Evolutionary conservation across 345 rosid genomes (phyloP), one percentile per base, ranked within the genome.

Genomic region (Lepidium aucheri): DNA sequence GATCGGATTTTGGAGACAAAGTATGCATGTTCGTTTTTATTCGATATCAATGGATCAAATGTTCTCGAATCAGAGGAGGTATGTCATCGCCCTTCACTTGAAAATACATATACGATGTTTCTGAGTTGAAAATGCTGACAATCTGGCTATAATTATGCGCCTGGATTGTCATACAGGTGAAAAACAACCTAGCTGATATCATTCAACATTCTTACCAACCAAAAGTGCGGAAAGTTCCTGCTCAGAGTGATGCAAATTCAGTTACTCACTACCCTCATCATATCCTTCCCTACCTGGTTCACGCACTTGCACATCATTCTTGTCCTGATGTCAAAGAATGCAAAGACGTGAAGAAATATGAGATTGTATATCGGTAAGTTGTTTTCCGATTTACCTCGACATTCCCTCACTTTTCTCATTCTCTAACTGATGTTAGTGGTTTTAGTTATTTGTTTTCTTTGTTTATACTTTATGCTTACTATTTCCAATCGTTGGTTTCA

Each of bases 291-390:
- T 83, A 85, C 66, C 63, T 84, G 77, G 89, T 94, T 68, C 97
- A 94, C 70, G 70, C 80, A 52, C 86, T 94, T 69, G 97, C 99
- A 14, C 96, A 90, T 81, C 85, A 75, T 70, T 94, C 81, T 58
- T 90, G 92, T 77, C 97, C 99, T 42, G 73, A 81, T 53, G 60
- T 78, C 35, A 91, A 88, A 18, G 83, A 88, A 66, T 84, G 91
- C 88, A 86, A 84, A 86, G 93, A 94, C 70, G 86, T 88, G 62
- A 82, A 86, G 68, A 85, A 82, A 70, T 94, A 78, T 80, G 99
- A 94, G 65, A 69, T 75, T 47, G 69, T 85, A 68, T 90, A 90
- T 68, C 74, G 97, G 97, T 93, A 83, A 60, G 13, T 13, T 39
- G 8, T 53, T 9, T 44, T 44, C 12, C 6, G 8, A 22, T 64